Base-by-base conservation (phyloP, 1,139 yeast genomes). In the Ogataea hybrid region DNA sequence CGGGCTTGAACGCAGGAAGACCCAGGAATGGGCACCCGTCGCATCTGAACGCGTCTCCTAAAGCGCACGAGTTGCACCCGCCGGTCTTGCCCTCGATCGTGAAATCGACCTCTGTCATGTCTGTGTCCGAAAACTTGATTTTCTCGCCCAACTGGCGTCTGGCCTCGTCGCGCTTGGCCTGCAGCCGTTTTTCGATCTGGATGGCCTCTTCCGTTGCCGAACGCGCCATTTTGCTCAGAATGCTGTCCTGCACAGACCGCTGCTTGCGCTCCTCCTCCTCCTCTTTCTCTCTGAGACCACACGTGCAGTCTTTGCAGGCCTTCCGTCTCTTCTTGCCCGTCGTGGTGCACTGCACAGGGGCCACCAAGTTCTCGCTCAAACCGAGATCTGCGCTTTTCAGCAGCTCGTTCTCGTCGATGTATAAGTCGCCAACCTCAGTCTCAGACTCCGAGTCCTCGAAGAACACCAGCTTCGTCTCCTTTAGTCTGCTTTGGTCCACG, bases 21-120 rank as follows among this genome's bases (percentile, higher is more conserved):
- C 99, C 98, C 54, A 92, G 70, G 65, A 81, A 94, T 32, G 98
- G 99, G 67, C 99, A 92, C 3, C 97, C 97, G 56, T 90, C 96
- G 65, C 99, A 92, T 59, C 99, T 73, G 69, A 92, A 92, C 0
- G 98, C 98, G 64, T 92, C 98, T 30, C 99, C 98, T 43, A 92
- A 73, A 0, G 97, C 83, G 69, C 99, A 92, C 9, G 95, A 86
- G 16, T 96, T 96, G 68, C 99, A 92, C 1, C 97, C 96, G 25
- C 97, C 97, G 23, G 84, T 79, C 64, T 90, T 92, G 28, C 97
- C 97, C 51, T 89, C 88, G 12, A 90, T 81, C 1, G 98, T 92
- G 65, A 92, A 94, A 62, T 94, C 98, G 44, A 94, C 80, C 62
- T 92, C 98, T 3, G 92, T 71, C 56, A 80, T 70, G 47, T 84